Conservation (phyloP, 306 rosid genomes). For the Sechiopsis laciniata region DNA sequence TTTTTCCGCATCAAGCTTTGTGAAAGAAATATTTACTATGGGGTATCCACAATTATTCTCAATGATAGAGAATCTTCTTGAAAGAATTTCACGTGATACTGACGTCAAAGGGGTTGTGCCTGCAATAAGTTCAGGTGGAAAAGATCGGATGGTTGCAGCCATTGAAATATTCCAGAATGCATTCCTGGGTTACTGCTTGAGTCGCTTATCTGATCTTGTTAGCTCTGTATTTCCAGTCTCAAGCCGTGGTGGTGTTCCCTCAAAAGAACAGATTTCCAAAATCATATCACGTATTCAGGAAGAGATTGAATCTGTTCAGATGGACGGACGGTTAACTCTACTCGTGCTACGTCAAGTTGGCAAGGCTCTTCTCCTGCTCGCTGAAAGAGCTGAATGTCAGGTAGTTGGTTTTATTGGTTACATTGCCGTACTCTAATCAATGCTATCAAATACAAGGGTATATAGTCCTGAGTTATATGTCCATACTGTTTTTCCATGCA, state of each 20-base stretch:
- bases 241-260: slow-evolving; percentile 90
- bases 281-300: slow-evolving; percentile 79
- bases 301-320: slow-evolving; percentile 91
- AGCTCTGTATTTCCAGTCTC: slow-evolving; percentile 85
- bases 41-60: slow-evolving; percentile 92
- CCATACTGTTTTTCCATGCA: slow-evolving; percentile 5
- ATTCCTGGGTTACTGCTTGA: slow-evolving; percentile 76
- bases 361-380: slow-evolving; percentile 76
- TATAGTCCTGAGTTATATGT: neutral
- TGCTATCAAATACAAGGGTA: neutral
- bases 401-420: slow-evolving; percentile 30
- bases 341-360: slow-evolving; percentile 94
- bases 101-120: slow-evolving; percentile 91
- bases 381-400: slow-evolving; percentile 88
- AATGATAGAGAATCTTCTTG: slow-evolving; percentile 90
- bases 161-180: slow-evolving; percentile 89
- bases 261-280: slow-evolving; percentile 82
- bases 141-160: slow-evolving; percentile 69
- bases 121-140: slow-evolving; percentile 74
- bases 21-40: slow-evolving; percentile 82
- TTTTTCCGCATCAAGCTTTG: slow-evolving; percentile 96
- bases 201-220: slow-evolving; percentile 95
- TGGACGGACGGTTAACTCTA: slow-evolving; percentile 90
- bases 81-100: slow-evolving; percentile 85
- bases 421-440: neutral